These are phyloP conservation scores for Dendrobium huoshanense DNA, from an alignment of 106 monocot genomes.

Conservation along the genomic window DNA sequence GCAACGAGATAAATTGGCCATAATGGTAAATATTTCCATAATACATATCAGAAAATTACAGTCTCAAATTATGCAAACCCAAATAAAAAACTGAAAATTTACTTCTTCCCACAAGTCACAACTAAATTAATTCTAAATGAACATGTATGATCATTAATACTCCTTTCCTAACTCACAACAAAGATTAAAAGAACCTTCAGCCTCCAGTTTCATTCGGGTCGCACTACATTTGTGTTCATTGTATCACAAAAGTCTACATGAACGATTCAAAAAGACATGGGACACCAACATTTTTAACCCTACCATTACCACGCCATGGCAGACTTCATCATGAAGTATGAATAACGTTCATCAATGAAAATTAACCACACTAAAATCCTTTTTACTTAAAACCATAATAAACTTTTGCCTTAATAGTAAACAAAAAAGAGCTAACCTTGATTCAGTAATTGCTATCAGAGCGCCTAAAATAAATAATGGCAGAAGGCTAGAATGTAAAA, in stretches of 20 bases:
- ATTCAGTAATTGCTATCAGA: background rate
- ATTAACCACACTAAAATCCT: background rate
- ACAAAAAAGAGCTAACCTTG: background rate
- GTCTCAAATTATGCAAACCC: background rate
- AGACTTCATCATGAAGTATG: background rate
- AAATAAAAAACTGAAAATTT: background rate
- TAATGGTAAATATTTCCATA: background rate
- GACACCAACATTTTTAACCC: background rate
- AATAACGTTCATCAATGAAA: background rate
- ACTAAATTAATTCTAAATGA: background rate
- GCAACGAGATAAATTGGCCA: background rate
- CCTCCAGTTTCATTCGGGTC: background rate
- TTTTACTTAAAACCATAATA: background rate
- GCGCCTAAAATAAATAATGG: background rate
- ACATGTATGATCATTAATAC: background rate
- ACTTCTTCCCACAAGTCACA: background rate
- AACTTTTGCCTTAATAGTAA: background rate
- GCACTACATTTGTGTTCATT: background rate
- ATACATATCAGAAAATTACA: background rate
- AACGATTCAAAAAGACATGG: background rate
- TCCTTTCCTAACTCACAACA: background rate
- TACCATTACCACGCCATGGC: background rate
- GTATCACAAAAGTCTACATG: background rate
- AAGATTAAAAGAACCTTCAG: background rate
- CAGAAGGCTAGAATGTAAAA: background rate